Evolutionary conservation across 2,329 filamentous ascomycete species (phyloP), one percentile per base, ranked within the genome.

Genomic region (Fusarium tjaetaba): DNA sequence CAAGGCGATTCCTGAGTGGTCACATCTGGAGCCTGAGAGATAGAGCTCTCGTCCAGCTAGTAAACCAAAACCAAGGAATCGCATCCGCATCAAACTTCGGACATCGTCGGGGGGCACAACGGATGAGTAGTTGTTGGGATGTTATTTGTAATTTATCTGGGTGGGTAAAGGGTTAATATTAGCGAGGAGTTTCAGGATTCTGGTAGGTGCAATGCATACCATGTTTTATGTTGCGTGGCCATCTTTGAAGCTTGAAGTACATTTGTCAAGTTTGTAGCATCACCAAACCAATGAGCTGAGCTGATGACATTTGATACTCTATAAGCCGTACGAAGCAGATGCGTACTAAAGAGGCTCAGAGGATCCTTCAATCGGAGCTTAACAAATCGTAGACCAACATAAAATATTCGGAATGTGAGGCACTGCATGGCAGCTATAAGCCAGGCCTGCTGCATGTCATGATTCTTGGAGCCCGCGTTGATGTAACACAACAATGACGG

Each of bases 1-100:
- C 82, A 92, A 93, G 80, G 93, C 93, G 76, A 94, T 98, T 59
- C 96, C 96, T 2, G 96, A 98, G 85, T 98, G 96, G 96, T 94
- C 92, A 20, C 87, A 90, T 76, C 84, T 89, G 61, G 87, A 88
- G 77, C 84, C 85, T 53, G 87, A 85, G 77, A 83, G 81, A 78
- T 84, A 83, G 80, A 57, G 61, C 67, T 57, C 70, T 61, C 72
- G 69, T 62, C 52, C 65, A 65, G 71, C 42, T 45, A 38, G 38
- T 56, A 36, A 68, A 36, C 63, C 51, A 36, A 69, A 64, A 38
- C 34, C 34, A 49, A 52, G 51, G 59, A 70, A 70, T 32, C 59
- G 56, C 24, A 59, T 73, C 43, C 62, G 70, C 26, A 32, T 72
- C 11, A 58, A 13, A n/a, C 45, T 71, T 36, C 39, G 60, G 14